Evolutionary conservation across 805 yeast genomes (phyloP), one percentile per base, ranked within the genome.

Genomic region (Kodamaea restingae): DNA sequence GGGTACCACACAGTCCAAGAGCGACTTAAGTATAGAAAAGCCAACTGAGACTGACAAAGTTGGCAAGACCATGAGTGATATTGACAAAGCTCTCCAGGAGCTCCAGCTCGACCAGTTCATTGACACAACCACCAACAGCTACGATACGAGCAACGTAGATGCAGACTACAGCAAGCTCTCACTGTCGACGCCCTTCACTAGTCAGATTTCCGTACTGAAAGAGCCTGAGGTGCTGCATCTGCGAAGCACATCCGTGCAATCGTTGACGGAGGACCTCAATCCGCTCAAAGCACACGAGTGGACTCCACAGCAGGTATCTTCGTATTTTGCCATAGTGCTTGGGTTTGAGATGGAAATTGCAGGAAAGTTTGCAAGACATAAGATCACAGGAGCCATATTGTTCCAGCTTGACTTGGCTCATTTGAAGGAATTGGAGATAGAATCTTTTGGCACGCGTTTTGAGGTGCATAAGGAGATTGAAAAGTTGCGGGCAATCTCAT

Each of bases 391-490:
- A 20, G 67, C 78, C 4, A 91, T 93, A 39, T 63, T 93, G 32
- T 69, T 93, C 38, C 95, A 90, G 60, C 71, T 93, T 45, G 97
- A 91, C 53, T 70, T 91, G 45, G 75, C 87, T 1, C 85, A 85
- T 52, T 71, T 93, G 52, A 93, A 91, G 58, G 99, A 93, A 60
- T 68, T 93, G 42, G 98, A 90, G 41, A 91, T 93, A 38, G 73
- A 78, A 35, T 85, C 95, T 3, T 93, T 93, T 65, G 99, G 99
- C 18, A 90, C 96, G 0, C 75, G 99, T 47, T 93, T 88, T 61
- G 96, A 90, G 58, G 78, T 93, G 34, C 81, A 79, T 61, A 88
- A 88, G 55, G 95, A 87, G 56, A 91, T 93, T 51, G 95, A 87
- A 57, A 75, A 79, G 26, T 65, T 84, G 50, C 71, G 70, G 43